Base-by-base conservation (phyloP, 2,329 filamentous ascomycete species). In the Curvularia eragrostidis region DNA sequence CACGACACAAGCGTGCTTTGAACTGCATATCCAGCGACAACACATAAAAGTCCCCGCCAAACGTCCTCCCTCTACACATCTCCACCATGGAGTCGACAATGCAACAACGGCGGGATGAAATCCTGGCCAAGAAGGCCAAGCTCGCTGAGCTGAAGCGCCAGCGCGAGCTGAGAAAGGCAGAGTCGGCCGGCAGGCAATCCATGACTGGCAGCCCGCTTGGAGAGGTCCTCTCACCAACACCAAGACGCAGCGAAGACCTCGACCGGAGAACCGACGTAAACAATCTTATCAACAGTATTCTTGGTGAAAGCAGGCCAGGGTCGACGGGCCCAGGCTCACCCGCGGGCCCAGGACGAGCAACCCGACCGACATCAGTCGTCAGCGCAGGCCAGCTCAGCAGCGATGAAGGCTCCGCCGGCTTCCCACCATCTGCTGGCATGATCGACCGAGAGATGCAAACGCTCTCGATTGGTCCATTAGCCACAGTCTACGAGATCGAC, bases 61-160 rank as follows among this genome's bases (percentile, higher is more conserved):
- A 34, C 34, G 41, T 49, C 54, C 43, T 49, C 59, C 28, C 53
- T n/a, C 42, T 42, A 51, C 34, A 46, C 52, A 46, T 47, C 56
- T 54, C 43, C 58, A 44, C 62, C 50, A 75, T 75, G 73, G 73
- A 75, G 52, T 67, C 70, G 13, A 89, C 89, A 83, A 87, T 89
- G 80, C 89, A 87, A 76, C 82, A 93, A 84, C 90, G 93, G 71
- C 90, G 92, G 82, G 93, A 97, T 83, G 95, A 99, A 83, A 97
- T 99, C 68, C 83, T 95, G 70, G 93, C 93, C 68, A 99, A 99
- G 82, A 94, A 91, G 83, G 94, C 93, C 63, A 97, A 95, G 83
- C 91, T 99, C 71, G 93, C 91, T 48, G 95, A 98, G 84, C 85
- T 99, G 65, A 97, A 97, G 82, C 87, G 91, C 62, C 93, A 97